phyloP scores from a whole-genome alignment of 176 grass and related monocot species.

The Tillandsia leiboldiana region DNA sequence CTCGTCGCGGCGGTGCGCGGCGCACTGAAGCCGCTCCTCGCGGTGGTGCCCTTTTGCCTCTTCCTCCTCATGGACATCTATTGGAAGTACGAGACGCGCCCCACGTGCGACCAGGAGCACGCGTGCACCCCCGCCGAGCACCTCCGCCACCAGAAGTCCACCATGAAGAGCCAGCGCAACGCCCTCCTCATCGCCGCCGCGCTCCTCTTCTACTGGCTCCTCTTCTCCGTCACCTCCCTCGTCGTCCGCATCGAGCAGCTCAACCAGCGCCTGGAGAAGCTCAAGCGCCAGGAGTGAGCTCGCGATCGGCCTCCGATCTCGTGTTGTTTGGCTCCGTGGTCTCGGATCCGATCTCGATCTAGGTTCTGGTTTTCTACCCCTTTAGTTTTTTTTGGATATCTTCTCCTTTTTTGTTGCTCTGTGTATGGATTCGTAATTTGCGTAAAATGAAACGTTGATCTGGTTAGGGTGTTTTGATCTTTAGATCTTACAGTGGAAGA shows the following conservation, averaged over 20 bases:
- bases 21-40: constrained; percentile 9
- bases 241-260: constrained; percentile 10
- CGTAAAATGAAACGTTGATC: no score
- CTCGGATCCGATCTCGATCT: not conserved
- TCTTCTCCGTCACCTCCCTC: constrained; percentile 13
- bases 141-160: constrained; percentile 15
- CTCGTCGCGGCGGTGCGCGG: constrained; percentile 3
- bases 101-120: constrained; percentile 9
- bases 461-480: no score
- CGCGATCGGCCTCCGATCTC: not conserved
- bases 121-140: constrained; percentile 5
- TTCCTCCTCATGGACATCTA: constrained; percentile 17
- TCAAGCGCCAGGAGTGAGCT: not conserved
- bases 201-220: constrained; percentile 6
- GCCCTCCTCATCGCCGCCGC: constrained; percentile 9
- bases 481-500: no score
- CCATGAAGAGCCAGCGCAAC: constrained; percentile 12
- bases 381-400: no score
- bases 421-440: no score
- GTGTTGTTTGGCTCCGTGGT: not conserved
- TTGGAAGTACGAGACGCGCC: constrained; percentile 12
- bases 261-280: constrained; percentile 10
- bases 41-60: constrained; percentile 11
- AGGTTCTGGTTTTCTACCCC: no score
- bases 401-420: no score